Evolutionary conservation across 2,329 filamentous ascomycete genomes (phyloP).

Genomic region (Sporothrix variecibatus): DNA sequence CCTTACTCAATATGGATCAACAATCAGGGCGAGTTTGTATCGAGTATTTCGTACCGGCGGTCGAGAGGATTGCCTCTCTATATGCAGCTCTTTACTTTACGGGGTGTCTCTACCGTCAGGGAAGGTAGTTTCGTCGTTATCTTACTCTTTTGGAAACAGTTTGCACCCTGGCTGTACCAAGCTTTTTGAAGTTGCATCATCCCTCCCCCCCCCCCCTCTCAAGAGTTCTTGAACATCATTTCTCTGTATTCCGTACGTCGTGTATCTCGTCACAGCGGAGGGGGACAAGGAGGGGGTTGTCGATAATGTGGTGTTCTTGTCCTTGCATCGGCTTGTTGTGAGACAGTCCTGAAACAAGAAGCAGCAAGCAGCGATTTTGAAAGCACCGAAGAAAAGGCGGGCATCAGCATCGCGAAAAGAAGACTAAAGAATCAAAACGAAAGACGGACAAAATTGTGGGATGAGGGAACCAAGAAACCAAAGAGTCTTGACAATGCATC

Average conservation of each 20-base stretch:
- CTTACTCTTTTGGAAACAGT: not conserved
- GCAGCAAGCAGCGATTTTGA: not conserved
- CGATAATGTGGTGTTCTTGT: not conserved
- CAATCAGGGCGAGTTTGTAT: not conserved
- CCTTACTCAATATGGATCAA: not conserved
- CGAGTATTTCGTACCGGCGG: not conserved
- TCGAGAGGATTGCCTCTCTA: not conserved
- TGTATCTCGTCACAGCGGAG: not conserved
- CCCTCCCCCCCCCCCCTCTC: too few species aligned
- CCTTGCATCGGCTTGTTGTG: constrained; percentile 21
- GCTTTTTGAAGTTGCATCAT: not conserved
- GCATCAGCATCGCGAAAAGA: not conserved
- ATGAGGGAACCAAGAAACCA: not conserved
- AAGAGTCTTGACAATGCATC: not conserved
- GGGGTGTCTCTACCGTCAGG: not conserved
- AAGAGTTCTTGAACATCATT: not conserved
- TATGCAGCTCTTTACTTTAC: not conserved
- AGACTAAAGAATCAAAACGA: not conserved
- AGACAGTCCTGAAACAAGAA: constrained; percentile 28
- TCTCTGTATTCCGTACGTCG: not conserved
- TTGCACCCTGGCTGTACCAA: not conserved
- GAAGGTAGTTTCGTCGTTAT: not conserved
- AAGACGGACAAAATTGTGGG: not conserved
- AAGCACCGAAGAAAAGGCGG: not conserved
- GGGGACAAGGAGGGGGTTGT: not conserved